Conservation (phyloP, 164 flowering plant genomes). For the Tinospora cordifolia region DNA sequence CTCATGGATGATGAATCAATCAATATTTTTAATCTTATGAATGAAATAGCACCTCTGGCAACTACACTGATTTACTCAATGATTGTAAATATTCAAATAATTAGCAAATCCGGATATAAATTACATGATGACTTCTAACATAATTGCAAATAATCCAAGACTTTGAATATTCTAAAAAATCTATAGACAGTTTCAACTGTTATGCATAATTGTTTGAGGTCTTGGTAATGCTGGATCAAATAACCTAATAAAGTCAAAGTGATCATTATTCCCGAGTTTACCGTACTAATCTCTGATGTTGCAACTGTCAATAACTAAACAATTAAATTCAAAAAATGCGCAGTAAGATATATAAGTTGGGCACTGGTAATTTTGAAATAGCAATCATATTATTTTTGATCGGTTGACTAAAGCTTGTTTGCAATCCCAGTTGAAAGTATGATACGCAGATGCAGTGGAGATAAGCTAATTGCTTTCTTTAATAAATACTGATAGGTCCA, state of each 20-base stretch:
- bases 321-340: neutral
- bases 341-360: neutral
- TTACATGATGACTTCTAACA: neutral
- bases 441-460: neutral
- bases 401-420: neutral
- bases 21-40: too few species aligned
- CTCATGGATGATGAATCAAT: too few species aligned
- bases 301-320: neutral
- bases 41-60: too few species aligned
- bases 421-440: neutral
- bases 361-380: neutral
- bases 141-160: neutral
- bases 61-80: too few species aligned
- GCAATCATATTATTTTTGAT: neutral
- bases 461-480: slow-evolving; percentile 7
- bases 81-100: too few species aligned
- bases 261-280: neutral
- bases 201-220: neutral
- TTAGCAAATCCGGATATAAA: too few species aligned
- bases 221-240: neutral
- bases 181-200: too few species aligned
- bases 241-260: neutral
- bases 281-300: neutral
- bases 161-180: too few species aligned
- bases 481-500: slow-evolving; percentile 38